phyloP scores from a whole-genome alignment of 805 yeast genomes.

The Sungouiozyma ichnusensis region DNA sequence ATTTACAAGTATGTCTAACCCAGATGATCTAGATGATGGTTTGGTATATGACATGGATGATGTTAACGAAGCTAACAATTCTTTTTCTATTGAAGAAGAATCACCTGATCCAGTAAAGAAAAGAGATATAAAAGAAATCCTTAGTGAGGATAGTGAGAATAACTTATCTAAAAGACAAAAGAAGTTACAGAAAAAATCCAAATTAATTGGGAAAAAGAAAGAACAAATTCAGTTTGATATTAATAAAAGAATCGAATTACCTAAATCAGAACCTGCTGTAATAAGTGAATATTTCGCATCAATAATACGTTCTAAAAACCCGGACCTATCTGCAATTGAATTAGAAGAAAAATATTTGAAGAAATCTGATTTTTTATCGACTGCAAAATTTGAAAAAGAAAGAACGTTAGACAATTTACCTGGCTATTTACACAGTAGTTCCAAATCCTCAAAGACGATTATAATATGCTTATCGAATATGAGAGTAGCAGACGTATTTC shows the following conservation, averaged over 20 bases:
- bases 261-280: slow-evolving; percentile 44
- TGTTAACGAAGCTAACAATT: slow-evolving; percentile 24
- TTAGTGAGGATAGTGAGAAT: slow-evolving; percentile 8
- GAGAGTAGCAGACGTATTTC: slow-evolving; percentile 75
- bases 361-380: slow-evolving; percentile 48
- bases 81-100: slow-evolving; percentile 12
- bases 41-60: slow-evolving; percentile 44
- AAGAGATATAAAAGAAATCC: slow-evolving; percentile 7
- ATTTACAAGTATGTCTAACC: no score
- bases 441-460: slow-evolving; percentile 35
- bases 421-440: slow-evolving; percentile 42
- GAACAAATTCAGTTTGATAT: slow-evolving; percentile 57
- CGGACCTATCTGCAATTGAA: slow-evolving; percentile 67
- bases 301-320: slow-evolving; percentile 46
- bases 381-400: slow-evolving; percentile 44
- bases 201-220: slow-evolving; percentile 53
- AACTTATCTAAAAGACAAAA: slow-evolving; percentile 25
- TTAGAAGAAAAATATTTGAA: slow-evolving; percentile 53
- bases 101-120: slow-evolving; percentile 6
- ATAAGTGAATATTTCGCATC: slow-evolving; percentile 61
- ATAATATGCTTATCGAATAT: slow-evolving; percentile 67
- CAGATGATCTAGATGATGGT: slow-evolving; percentile 76
- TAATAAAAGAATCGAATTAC: slow-evolving; percentile 44
- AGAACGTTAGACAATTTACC: slow-evolving; percentile 48
- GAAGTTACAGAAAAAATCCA: slow-evolving; percentile 25